Base-by-base conservation (phyloP, 2,329 filamentous ascomycete genomes). In the Fusarium sp. region DNA sequence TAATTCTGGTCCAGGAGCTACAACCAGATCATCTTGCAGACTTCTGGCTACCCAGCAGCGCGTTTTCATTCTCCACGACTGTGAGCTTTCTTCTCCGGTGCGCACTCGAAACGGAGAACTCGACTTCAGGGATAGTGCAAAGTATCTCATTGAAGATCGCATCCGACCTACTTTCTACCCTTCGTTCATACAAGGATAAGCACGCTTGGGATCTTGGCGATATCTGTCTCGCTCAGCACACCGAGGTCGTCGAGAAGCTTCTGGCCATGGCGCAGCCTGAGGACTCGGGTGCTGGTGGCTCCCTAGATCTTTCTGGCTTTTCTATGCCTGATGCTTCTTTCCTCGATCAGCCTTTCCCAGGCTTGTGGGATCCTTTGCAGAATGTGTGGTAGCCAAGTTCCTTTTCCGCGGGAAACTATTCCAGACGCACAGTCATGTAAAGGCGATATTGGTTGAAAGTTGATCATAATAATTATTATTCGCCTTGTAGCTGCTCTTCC, bases 161-260 rank as follows among this genome's bases (percentile, higher is more conserved):
- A 1, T 73, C 71, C 6, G 76, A 79, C 19, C 72, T 84, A 10
- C 70, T 83, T 4, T 58, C 62, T 3, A 70, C 76, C 2, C 71
- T 85, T 12, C 74, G 73, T 11, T 58, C 63, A 0, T 79, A 83
- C 40, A 76, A 76, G 2, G 72, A 78, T 15, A 68, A 73, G 6
- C 72, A 70, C 39, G 72, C 65, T 0, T 85, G 83, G 83, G 82
- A 85, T 56, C 70, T 85, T 1, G 82, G 76, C 0, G 81, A 84
- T 43, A 75, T 81, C 5, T 84, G 82, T 56, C 69, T 85, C 2
- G 74, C 76, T 0, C 79, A 83, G 43, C 79, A 83, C 58, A 71
- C 74, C 6, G 80, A 83, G 10, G 68, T 83, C 11, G 73, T 84
- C 0, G 79, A 83, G 28, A 83, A 78, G 63, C 69, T 81, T 3